A percentile compares a stretch with the other conserved stretches of the same genome.
These are phyloP conservation scores for Mayamaea pseudoterrestris DNA, from an alignment of 108 stramenopile species.

Conservation along the genomic window DNA sequence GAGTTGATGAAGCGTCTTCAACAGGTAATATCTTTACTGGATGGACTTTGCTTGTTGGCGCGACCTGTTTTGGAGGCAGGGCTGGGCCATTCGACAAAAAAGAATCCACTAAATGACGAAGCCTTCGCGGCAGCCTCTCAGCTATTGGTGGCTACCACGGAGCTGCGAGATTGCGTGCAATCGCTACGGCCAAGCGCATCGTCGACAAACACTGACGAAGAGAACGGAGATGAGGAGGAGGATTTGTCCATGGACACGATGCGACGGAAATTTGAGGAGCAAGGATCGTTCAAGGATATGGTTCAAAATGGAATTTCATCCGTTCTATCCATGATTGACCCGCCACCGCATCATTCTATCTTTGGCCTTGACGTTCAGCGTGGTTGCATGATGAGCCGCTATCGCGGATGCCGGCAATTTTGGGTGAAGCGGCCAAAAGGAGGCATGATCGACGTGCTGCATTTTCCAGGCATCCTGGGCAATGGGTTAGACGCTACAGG, in stretches of 20 bases:
- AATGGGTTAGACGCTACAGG: constrained; percentile 1
- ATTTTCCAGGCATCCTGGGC: constrained; percentile 45
- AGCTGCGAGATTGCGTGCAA: constrained; percentile 37
- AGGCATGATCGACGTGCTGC: constrained; percentile 58
- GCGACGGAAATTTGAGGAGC: constrained; percentile 39
- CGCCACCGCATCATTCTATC: constrained; percentile 61
- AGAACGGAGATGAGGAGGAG: constrained; percentile 5
- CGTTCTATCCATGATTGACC: constrained; percentile 63
- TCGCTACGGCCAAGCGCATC: constrained; percentile 31
- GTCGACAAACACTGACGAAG: not conserved
- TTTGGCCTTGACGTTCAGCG: constrained; percentile 76
- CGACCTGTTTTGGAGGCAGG: constrained; percentile 13
- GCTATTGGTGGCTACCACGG: constrained; percentile 23
- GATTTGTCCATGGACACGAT: constrained; percentile 38
- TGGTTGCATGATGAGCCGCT: constrained; percentile 61
- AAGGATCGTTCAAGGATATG: constrained; percentile 18
- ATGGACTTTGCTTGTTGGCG: constrained; percentile 18
- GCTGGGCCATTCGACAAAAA: not conserved
- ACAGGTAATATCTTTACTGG: constrained; percentile 27
- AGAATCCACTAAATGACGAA: constrained; percentile 3
- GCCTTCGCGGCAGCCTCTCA: constrained; percentile 13
- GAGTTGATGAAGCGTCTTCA: constrained; percentile 28
- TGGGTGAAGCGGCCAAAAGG: constrained; percentile 52
- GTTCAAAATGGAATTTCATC: constrained; percentile 17
- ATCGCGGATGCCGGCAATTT: constrained; percentile 62